Evolutionary conservation across 1,139 yeast species (phyloP), one percentile per base, ranked within the genome.

Genomic region (Yamadazyma dushanensis): DNA sequence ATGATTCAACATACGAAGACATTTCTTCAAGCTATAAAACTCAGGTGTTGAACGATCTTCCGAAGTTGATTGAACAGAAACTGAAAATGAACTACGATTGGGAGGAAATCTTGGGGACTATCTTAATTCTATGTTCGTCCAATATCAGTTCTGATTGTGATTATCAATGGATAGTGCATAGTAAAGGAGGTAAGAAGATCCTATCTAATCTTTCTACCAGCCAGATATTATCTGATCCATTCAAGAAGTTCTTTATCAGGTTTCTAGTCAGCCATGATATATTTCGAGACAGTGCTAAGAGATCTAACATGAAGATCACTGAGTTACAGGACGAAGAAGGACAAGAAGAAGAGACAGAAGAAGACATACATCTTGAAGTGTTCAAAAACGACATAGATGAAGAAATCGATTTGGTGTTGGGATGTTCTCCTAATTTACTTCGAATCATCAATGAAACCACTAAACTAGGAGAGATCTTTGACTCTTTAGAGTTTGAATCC

Each of bases 101-200:
- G 69, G 70, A 65, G 39, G 69, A 63, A 31, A 57, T 63, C 3
- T 48, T 66, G 33, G 66, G 66, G 1, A 59, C 66, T 13, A 53
- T 64, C 16, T 40, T 66, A 10, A 56, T 66, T 57, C 49, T 66
- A 1, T 66, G 70, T 38, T 62, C 63, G 30, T 53, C 57, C 5
- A 70, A 66, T 36, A 66, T 65, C n/a, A 56, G 67, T 1, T 59
- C 63, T 3, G 57, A 57, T 39, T 65, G 72, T 45, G 66, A 59
- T 28, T 48, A 47, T 36, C 56, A 61, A 14, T 66, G 72, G 72
- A 40, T 64, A 7, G 39, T 55, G 4, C 60, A 65, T 37, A 43
- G 63, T 22, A 57, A 60, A 42, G 63, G 65, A 15, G 69, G 68
- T 1, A 64, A 63, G 38, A 52, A 49, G 19, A 55, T 62, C 23